These are phyloP conservation scores for Sugiyamaella xylanicola DNA, from an alignment of 1,139 yeast genomes.

Conservation along the genomic window DNA sequence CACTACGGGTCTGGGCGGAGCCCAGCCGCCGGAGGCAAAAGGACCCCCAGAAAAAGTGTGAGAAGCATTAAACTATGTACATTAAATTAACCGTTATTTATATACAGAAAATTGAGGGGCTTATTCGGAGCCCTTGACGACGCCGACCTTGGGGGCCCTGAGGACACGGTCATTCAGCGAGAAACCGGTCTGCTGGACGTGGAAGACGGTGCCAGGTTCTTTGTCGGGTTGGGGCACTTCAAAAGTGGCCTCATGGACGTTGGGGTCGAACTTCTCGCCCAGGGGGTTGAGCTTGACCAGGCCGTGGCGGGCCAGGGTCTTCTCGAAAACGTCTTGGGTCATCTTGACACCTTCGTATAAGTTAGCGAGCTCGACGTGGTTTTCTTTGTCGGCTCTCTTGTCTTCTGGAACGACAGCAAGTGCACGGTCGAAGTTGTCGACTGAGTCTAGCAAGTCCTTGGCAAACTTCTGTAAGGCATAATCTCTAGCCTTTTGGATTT, in stretches of 20 bases:
- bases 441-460: constrained; percentile 83
- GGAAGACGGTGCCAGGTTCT: constrained; percentile 92
- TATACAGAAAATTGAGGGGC: background rate
- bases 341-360: constrained; percentile 87
- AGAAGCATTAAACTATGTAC: background rate
- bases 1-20: background rate
- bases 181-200: constrained; percentile 90
- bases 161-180: constrained; percentile 83
- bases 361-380: constrained; percentile 62
- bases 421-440: constrained; percentile 91
- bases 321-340: constrained; percentile 87
- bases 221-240: constrained; percentile 86
- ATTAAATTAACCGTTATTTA: constrained; percentile 1
- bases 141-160: constrained; percentile 96
- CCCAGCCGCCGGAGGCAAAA: constrained; percentile 1
- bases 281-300: constrained; percentile 77
- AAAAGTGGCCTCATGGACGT: constrained; percentile 89
- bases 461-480: constrained; percentile 94
- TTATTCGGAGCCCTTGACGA: constrained; percentile 59
- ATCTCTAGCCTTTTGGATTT: constrained; percentile 82
- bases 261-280: constrained; percentile 88
- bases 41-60: background rate
- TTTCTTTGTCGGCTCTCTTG: constrained; percentile 39
- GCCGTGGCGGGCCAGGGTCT: constrained; percentile 81
- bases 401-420: constrained; percentile 72